Percentiles rank a stretch among this genome's conserved stretches.
Conservation (phyloP, 306 rosid genomes). For the Pueraria montana region DNA sequence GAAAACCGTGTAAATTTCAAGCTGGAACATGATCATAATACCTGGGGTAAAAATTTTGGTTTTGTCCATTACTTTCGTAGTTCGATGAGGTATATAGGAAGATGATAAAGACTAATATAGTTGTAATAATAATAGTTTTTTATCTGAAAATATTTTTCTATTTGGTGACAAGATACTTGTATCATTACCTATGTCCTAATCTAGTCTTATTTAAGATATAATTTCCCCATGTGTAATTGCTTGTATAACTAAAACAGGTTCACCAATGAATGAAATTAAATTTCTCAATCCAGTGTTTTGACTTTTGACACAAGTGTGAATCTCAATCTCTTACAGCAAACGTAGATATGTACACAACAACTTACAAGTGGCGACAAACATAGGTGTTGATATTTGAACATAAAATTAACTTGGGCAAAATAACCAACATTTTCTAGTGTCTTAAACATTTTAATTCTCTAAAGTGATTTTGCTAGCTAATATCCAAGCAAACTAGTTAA, state of each 20-base stretch:
- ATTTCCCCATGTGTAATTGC: conserved; percentile 4
- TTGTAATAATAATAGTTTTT: background rate
- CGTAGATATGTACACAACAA: background rate
- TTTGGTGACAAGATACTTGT: background rate
- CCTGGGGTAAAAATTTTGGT: background rate
- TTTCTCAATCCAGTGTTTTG: background rate
- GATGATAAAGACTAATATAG: background rate
- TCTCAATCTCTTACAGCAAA: conserved; percentile 8
- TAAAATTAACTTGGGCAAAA: background rate
- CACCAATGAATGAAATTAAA: background rate
- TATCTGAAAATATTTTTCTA: background rate
- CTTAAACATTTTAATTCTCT: conserved; percentile 10
- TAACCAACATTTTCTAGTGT: background rate
- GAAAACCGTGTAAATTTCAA: conserved; percentile 22
- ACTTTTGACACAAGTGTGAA: background rate
- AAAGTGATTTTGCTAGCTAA: background rate
- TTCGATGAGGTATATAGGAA: conserved; percentile 5
- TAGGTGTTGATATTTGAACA: conserved; percentile 1
- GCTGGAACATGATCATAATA: conserved; percentile 6
- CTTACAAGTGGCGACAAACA: background rate
- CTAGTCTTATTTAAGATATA: background rate
- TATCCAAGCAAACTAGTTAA: background rate
- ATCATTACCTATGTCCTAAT: conserved; percentile 2
- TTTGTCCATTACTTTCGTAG: conserved; percentile 10
- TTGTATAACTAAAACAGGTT: conserved; percentile 10